Base-by-base conservation (phyloP, 805 yeast species). In the Ogataea kodamae region DNA sequence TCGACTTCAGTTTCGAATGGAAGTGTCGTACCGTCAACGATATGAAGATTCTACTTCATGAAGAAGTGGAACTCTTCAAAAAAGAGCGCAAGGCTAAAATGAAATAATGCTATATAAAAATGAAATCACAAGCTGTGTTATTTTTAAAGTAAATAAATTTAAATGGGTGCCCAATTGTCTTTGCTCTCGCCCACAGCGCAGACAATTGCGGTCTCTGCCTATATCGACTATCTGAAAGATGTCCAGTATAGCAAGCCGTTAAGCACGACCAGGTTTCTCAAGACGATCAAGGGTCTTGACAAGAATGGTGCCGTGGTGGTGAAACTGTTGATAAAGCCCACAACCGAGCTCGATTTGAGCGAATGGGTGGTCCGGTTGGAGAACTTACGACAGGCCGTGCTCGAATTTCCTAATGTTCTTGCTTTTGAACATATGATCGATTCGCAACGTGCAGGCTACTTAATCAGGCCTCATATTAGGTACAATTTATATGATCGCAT, bases 141-240 rank as follows among this genome's bases (percentile, higher is more conserved):
- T 9, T 10, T 27, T 30, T 17, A 9, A 13, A 11, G 8, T 33
- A 22, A 23, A 26, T 17, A 24, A 15, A 16, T 19, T 28, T 6
- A 12, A n/a, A 88, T 89, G 97, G 97, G 96, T 10, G 86, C 85
- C 9, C 84, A 83, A 54, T 64, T 90, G 40, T 89, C 97, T 2
- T 66, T 85, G 20, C 62, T 87, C 55, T 85, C 96, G 7, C 96
- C 96, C 9, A 78, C 95, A 3, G 87, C 95, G 1, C 88, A 95
- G 3, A 85, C 96, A 1, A 85, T 90, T 49, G 96, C 95, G 5
- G 70, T 88, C 2, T 87, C 90, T 14, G 89, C 97, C 1, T 90
- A 89, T 48, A 74, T 90, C 18, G 88, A 88, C 50, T 86, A 84
- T 25, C 66, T 90, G 8, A 78, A 77, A 15, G 77, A 78, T 40